Evolutionary conservation across 306 rosid species (phyloP), one percentile per base, ranked within the genome.

Genomic region (Carpinus viminea): DNA sequence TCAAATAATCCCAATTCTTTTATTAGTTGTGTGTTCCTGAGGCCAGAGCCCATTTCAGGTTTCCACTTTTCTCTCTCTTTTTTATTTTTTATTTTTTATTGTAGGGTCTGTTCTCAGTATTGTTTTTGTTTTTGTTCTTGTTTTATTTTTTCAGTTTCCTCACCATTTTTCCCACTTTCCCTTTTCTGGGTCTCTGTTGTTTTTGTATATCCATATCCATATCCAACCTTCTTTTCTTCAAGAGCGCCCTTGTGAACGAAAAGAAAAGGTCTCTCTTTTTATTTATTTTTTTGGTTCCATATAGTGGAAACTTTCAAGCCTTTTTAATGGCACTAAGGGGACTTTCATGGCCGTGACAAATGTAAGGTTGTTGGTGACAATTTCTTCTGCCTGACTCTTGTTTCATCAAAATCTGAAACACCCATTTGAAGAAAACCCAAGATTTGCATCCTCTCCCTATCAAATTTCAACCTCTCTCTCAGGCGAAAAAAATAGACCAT

Each of bases 401-500:
- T 53, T 70, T 74, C 77, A 60, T 77, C 74, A 72, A 82, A 74
- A 85, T 68, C 78, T 79, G 85, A 78, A 69, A 26, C 36, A 70
- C 81, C 82, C 76, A 31, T 60, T 73, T 78, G 64, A 38, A 31
- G 51, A 57, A 72, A 10, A 70, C 52, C 76, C 75, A 46, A 46
- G 20, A 69, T 78, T 80, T 79, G 65, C 34, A 51, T 73, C 77
- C 50, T 50, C 56, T 77, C n/a, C 4, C 59, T 60, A 59, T 75
- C 85, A 72, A 84, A 84, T 76, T 74, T 55, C 34, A 69, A 84
- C 34, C 28, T 74, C 68, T 79, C 28, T 74, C 68, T 79, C 53
- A 71, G 84, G 81, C 79, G 79, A 77, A 46, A 52, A 72, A 16
- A 80, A 68, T 80, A 84, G 85, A 86, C 87, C 82, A 45, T 72